Percentiles rank a stretch among this genome's conserved stretches.
Conservation (phyloP, 768 basidiomycete species). For the Russula griseocarnosa region DNA sequence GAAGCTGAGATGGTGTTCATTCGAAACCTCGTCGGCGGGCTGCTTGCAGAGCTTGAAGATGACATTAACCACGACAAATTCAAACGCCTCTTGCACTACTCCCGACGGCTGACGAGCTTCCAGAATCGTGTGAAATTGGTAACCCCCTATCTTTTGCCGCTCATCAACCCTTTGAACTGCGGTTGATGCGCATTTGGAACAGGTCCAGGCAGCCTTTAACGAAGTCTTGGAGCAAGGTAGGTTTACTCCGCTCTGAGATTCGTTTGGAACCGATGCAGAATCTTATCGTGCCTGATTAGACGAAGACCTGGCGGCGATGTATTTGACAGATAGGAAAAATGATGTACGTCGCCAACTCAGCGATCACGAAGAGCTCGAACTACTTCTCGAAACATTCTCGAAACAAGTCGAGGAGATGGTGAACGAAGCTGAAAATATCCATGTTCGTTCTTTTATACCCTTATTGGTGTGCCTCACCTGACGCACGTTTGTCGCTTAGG, state of each 20-base stretch:
- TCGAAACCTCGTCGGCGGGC: constrained; percentile 81
- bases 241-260: constrained; percentile 6
- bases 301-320: constrained; percentile 93
- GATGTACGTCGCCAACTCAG: constrained; percentile 53
- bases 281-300: constrained; percentile 45
- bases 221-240: constrained; percentile 88
- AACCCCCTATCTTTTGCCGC: constrained; percentile 26
- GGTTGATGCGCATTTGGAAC: constrained; percentile 7
- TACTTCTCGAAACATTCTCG: constrained; percentile 88
- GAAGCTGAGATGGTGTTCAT: constrained; percentile 97
- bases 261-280: background rate
- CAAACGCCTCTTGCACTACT: constrained; percentile 87
- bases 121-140: constrained; percentile 88
- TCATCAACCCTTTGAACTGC: background rate
- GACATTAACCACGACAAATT: constrained; percentile 95
- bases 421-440: constrained; percentile 84
- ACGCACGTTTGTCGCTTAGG: constrained; percentile 41
- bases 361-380: constrained; percentile 92
- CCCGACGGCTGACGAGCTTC: constrained; percentile 80
- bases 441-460: constrained; percentile 43
- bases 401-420: constrained; percentile 98
- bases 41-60: constrained; percentile 90
- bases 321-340: constrained; percentile 81
- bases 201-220: constrained; percentile 88
- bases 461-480: background rate